Percentiles rank a stretch among this genome's conserved stretches.
Evolutionary conservation across 805 yeast genomes (phyloP).

Genomic region (Candida khao-thaluensis): DNA sequence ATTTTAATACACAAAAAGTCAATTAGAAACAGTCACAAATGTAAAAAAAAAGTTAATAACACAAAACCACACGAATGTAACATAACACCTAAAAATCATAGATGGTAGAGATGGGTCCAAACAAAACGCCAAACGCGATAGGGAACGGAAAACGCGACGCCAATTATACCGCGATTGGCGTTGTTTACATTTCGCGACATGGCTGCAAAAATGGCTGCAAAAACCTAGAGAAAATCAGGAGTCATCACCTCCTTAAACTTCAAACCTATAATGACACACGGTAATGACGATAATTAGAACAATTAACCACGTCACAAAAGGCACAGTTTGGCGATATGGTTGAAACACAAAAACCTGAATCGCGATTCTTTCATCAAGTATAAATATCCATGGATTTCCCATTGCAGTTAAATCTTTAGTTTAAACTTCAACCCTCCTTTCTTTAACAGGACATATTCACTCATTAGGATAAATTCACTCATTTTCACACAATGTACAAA

Average conservation of each 20-base stretch:
- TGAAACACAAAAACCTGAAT: too few relatives aligned
- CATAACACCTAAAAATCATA: too few relatives aligned
- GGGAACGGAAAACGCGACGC: too few relatives aligned
- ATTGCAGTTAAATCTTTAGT: conserved; percentile 7
- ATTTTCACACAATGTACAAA: conserved; percentile 21
- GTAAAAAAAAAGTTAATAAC: too few relatives aligned
- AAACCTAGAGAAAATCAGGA: conserved; percentile 4
- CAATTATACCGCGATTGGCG: conserved; percentile 9
- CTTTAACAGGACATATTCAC: background rate
- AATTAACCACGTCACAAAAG: background rate
- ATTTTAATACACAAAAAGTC: too few relatives aligned
- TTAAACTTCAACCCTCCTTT: too few relatives aligned
- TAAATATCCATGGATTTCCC: conserved; percentile 17
- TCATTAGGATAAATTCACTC: conserved; percentile 17
- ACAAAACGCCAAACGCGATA: too few relatives aligned
- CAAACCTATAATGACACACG: background rate
- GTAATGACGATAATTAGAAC: too few relatives aligned
- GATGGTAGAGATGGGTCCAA: too few relatives aligned
- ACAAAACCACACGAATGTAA: too few relatives aligned
- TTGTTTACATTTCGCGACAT: conserved; percentile 1
- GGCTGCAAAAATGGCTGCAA: conserved; percentile 5
- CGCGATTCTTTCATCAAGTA: conserved; percentile 13
- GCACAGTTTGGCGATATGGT: background rate
- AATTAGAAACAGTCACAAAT: too few relatives aligned
- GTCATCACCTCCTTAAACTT: conserved; percentile 1